Percentiles rank a stretch among this genome's conserved stretches.
These are phyloP conservation scores for Colletotrichum tamarilloi DNA, from an alignment of 2,329 filamentous ascomycete genomes.

Conservation along the genomic window DNA sequence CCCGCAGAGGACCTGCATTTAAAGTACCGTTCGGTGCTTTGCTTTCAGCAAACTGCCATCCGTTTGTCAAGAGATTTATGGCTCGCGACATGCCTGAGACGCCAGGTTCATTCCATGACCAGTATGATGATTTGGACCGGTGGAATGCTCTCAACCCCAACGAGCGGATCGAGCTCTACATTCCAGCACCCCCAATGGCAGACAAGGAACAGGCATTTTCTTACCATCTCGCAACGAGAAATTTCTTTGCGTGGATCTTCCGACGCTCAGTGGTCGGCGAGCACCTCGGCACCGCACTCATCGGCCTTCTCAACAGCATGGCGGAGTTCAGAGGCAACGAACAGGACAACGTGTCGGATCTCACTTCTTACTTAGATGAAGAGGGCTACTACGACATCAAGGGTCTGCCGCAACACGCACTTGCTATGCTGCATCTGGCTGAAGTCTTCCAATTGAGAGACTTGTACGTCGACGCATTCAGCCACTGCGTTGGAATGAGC, in stretches of 20 bases:
- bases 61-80: constrained; percentile 67
- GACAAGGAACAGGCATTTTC: constrained; percentile 65
- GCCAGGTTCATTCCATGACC: constrained; percentile 6
- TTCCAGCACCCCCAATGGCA: constrained; percentile 70
- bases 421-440: constrained; percentile 75
- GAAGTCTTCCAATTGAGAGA: constrained; percentile 72
- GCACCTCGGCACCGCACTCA: constrained; percentile 72
- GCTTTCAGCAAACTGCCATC: constrained; percentile 66
- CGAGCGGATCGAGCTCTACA: constrained; percentile 69
- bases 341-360: constrained; percentile 68
- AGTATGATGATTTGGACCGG: constrained; percentile 43
- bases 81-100: constrained; percentile 35
- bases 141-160: constrained; percentile 46
- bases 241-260: constrained; percentile 79
- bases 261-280: constrained; percentile 74
- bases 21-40: constrained; percentile 70
- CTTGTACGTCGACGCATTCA: constrained; percentile 80
- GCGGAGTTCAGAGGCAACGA: constrained; percentile 66
- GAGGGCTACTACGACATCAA: constrained; percentile 77
- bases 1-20: constrained; percentile 74
- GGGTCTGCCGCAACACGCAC: constrained; percentile 73
- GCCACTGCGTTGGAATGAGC: constrained; percentile 83
- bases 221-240: constrained; percentile 77
- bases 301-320: constrained; percentile 74
- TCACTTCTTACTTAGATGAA: constrained; percentile 74